Evolutionary conservation across 768 basidiomycete genomes (phyloP).

Genomic region (Agaricus blazei): DNA sequence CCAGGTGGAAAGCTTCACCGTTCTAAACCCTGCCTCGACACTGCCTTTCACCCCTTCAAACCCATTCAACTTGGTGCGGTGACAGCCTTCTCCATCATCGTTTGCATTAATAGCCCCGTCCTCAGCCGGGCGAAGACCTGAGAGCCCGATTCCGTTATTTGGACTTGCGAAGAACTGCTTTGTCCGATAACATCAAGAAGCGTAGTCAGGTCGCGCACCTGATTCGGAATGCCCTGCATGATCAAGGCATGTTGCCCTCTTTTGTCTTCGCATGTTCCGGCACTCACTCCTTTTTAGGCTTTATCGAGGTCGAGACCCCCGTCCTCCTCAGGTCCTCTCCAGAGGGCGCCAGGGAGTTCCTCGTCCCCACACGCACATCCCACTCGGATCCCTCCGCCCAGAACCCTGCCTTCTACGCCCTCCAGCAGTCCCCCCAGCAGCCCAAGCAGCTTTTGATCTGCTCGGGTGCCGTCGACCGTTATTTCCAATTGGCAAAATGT

Average conservation of each 20-base stretch:
- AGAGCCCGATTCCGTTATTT: constrained; percentile 84
- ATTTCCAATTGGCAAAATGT: constrained; percentile 91
- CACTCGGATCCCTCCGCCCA: constrained; percentile 8
- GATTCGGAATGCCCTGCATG: constrained; percentile 66
- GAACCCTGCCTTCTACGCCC: constrained; percentile 68
- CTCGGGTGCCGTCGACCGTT: constrained; percentile 84
- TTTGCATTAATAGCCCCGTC: constrained; percentile 7
- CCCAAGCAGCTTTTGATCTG: constrained; percentile 91
- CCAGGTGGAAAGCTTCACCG: constrained; percentile 56
- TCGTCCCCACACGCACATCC: constrained; percentile 72
- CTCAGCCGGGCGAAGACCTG: constrained; percentile 79
- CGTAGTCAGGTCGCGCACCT: constrained; percentile 80
- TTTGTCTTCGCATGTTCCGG: constrained; percentile 10
- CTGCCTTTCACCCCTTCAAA: constrained; percentile 88
- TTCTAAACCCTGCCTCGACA: constrained; percentile 75
- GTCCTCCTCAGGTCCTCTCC: constrained; percentile 87
- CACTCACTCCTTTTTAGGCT: constrained; percentile 45
- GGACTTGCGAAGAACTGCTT: constrained; percentile 72
- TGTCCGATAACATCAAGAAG: constrained; percentile 77
- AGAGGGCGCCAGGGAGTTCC: constrained; percentile 91
- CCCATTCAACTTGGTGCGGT: constrained; percentile 64
- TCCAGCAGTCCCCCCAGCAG: constrained; percentile 94
- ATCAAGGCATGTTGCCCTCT: constrained; percentile 46
- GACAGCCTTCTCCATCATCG: constrained; percentile 12
- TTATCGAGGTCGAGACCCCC: constrained; percentile 92